Conservation (phyloP, 495 filamentous ascomycete genomes). For the Pyrenopolyporus hunteri region DNA sequence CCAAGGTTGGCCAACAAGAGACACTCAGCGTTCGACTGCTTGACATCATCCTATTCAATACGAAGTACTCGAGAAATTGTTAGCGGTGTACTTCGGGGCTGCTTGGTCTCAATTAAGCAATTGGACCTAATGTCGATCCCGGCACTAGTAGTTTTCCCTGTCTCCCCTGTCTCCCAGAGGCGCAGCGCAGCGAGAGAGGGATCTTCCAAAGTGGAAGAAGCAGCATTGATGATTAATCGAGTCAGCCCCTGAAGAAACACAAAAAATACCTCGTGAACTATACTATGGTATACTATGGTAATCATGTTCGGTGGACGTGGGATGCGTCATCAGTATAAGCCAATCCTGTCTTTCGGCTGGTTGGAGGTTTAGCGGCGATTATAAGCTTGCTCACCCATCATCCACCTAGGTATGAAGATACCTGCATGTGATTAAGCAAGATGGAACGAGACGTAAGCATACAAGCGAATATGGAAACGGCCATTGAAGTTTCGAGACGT, state of each 20-base stretch:
- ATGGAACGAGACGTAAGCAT: too few relatives aligned
- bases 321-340: not conserved
- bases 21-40: not conserved
- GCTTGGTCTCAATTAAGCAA: constrained; percentile 16
- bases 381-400: not conserved
- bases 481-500: not conserved
- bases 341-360: not conserved
- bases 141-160: constrained; percentile 25
- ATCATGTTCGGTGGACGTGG: not conserved
- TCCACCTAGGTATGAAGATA: constrained; percentile 5
- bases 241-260: not conserved
- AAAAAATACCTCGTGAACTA: constrained; percentile 19
- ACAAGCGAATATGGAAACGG: too few relatives aligned
- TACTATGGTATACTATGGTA: too few relatives aligned
- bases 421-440: not conserved
- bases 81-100: constrained; percentile 12
- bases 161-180: constrained; percentile 10
- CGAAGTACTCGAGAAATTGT: constrained; percentile 13
- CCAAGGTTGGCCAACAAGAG: not conserved
- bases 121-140: constrained; percentile 24
- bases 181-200: not conserved
- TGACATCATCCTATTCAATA: constrained; percentile 26
- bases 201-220: constrained; percentile 8
- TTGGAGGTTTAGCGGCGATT: too few relatives aligned
- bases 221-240: not conserved